Conservation (phyloP, 2,329 filamentous ascomycete genomes). For the Mycogone perniciosa region DNA sequence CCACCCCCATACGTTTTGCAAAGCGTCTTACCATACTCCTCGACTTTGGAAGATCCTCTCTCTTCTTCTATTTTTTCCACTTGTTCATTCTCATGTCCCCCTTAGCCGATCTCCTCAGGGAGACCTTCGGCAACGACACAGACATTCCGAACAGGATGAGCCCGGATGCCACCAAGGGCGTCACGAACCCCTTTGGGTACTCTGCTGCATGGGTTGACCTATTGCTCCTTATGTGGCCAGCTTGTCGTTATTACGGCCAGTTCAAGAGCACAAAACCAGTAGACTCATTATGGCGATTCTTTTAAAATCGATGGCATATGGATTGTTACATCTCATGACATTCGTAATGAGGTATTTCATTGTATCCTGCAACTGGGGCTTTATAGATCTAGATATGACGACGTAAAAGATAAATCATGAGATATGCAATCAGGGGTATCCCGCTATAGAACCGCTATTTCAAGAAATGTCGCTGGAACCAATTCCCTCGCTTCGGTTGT, state of each 20-base stretch:
- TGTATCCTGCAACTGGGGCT: too few species aligned
- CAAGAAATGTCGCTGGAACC: constrained; percentile 24
- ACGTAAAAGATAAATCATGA: too few species aligned
- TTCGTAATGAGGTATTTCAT: too few species aligned
- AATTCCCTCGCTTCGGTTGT: constrained; percentile 7
- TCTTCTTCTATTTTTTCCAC: constrained; percentile 41
- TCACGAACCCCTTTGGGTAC: constrained; percentile 33
- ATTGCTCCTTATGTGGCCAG: constrained; percentile 35
- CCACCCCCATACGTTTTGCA: constrained; percentile 26
- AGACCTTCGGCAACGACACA: constrained; percentile 30
- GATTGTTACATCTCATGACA: too few species aligned
- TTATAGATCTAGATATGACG: background rate
- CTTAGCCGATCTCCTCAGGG: constrained; percentile 20
- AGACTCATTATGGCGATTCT: constrained; percentile 42
- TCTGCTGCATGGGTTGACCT: constrained; percentile 30
- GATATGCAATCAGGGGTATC: too few species aligned
- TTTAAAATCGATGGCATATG: constrained; percentile 20
- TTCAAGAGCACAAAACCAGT: constrained; percentile 37
- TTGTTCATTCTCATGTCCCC: constrained; percentile 24
- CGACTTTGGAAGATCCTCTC: constrained; percentile 38
- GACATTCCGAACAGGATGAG: constrained; percentile 21
- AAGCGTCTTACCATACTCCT: constrained; percentile 30
- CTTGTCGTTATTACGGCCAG: constrained; percentile 35
- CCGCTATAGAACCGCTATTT: constrained; percentile 10
- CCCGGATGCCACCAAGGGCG: constrained; percentile 22